Conservation (phyloP, 345 rosid species). For the Microcos paniculata region DNA sequence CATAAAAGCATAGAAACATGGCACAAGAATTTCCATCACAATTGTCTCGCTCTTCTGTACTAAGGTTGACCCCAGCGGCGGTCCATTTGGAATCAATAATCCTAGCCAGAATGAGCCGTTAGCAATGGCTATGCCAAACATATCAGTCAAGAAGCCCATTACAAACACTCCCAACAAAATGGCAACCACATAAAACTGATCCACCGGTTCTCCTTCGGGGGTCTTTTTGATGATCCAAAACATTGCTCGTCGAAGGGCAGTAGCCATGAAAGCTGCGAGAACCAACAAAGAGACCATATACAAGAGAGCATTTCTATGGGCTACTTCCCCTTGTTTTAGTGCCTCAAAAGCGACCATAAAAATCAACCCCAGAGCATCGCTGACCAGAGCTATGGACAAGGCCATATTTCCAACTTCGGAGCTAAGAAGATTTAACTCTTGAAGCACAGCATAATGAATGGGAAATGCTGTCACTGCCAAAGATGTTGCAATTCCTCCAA, state of each 20-base stretch:
- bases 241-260: background rate
- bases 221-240: background rate
- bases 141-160: background rate
- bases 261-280: background rate
- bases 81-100: background rate
- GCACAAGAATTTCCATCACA: slow-evolving; percentile 44
- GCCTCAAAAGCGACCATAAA: background rate
- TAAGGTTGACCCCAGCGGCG: slow-evolving; percentile 2
- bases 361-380: background rate
- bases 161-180: background rate
- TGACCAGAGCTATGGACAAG: background rate
- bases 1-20: slow-evolving; percentile 48
- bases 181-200: slow-evolving; percentile 6
- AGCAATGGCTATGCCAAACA: slow-evolving; percentile 3
- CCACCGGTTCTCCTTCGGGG: background rate
- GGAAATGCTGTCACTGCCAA: slow-evolving; percentile 1
- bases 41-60: slow-evolving; percentile 7
- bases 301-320: background rate
- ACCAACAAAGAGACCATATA: background rate
- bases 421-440: slow-evolving; percentile 7
- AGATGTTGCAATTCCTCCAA: background rate
- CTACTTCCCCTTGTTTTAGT: background rate
- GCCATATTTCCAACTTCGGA: slow-evolving; percentile 10
- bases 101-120: slow-evolving; percentile 2
- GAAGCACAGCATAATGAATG: background rate